Evolutionary conservation across 495 filamentous ascomycete genomes (phyloP).

Genomic region (Aspergillus mulundensis): DNA sequence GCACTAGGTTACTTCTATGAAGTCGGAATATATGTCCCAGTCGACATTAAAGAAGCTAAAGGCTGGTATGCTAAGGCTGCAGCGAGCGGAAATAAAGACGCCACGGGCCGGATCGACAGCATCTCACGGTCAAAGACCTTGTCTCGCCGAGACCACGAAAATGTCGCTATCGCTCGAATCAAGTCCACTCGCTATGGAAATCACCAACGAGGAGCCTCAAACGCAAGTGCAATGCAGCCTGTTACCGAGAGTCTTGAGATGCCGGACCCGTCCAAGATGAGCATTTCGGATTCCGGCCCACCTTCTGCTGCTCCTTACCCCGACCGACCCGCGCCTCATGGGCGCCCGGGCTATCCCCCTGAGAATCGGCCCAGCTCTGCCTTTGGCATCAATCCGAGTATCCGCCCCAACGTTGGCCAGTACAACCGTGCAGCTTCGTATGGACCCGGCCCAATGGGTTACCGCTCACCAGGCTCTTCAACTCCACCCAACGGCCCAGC

Average conservation of each 20-base stretch:
- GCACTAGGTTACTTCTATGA: slow-evolving; percentile 97
- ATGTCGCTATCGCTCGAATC: slow-evolving; percentile 82
- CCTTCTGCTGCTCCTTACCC: slow-evolving; percentile 36
- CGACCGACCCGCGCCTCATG: slow-evolving; percentile 37
- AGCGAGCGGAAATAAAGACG: slow-evolving; percentile 89
- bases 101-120: slow-evolving; percentile 72
- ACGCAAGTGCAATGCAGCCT: slow-evolving; percentile 23
- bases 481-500: slow-evolving; percentile 31
- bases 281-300: slow-evolving; percentile 37
- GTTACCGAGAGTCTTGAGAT: slow-evolving; percentile 65
- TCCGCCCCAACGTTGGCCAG: slow-evolving; percentile 43
- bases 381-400: slow-evolving; percentile 58
- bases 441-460: slow-evolving; percentile 36
- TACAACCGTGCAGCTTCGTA: slow-evolving; percentile 32
- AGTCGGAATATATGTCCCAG: slow-evolving; percentile 82
- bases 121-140: slow-evolving; percentile 82
- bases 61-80: slow-evolving; percentile 90
- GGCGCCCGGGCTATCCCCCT: slow-evolving; percentile 62
- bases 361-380: slow-evolving; percentile 58
- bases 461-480: slow-evolving; percentile 36
- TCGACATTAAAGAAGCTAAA: slow-evolving; percentile 76
- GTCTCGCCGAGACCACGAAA: slow-evolving; percentile 87
- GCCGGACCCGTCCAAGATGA: slow-evolving; percentile 60
- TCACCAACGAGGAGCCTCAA: slow-evolving; percentile 57
- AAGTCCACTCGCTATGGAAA: slow-evolving; percentile 84